phyloP scores from a whole-genome alignment of 352 stramenopile species.

The Pythium chondricola region DNA sequence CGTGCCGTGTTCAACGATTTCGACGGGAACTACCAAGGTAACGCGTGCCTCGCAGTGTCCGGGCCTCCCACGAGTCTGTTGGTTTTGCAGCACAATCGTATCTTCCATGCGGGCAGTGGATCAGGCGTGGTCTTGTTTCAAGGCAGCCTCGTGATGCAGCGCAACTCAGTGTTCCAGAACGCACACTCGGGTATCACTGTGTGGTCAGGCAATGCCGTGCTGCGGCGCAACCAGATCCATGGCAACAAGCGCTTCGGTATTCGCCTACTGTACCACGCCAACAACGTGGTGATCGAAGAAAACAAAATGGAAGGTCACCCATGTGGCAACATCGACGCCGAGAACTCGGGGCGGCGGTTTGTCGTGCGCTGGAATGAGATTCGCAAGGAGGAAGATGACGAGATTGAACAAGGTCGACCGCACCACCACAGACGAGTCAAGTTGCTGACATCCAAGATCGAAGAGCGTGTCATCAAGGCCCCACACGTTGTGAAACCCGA shows the following conservation, averaged over 20 bases:
- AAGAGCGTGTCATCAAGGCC: constrained; percentile 18
- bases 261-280: constrained; percentile 58
- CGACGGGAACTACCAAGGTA: constrained; percentile 51
- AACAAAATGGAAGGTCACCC: constrained; percentile 58
- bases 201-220: constrained; percentile 44
- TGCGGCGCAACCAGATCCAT: constrained; percentile 59
- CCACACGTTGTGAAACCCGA: neutral
- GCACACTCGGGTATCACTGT: constrained; percentile 54
- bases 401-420: constrained; percentile 22
- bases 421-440: constrained; percentile 45
- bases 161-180: constrained; percentile 52
- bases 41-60: constrained; percentile 58
- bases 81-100: constrained; percentile 52
- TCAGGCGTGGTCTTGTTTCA: constrained; percentile 52
- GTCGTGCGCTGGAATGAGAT: constrained; percentile 77
- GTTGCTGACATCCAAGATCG: constrained; percentile 33
- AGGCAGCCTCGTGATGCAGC: constrained; percentile 50
- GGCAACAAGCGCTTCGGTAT: constrained; percentile 68
- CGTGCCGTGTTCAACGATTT: constrained; percentile 65
- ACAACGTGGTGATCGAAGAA: constrained; percentile 69
- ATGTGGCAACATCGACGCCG: constrained; percentile 68
- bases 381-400: constrained; percentile 44
- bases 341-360: constrained; percentile 70
- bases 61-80: constrained; percentile 32
- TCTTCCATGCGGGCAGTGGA: constrained; percentile 41